Base-by-base conservation (phyloP, 1,139 yeast genomes). In the Hyphopichia wangnamkhiaoensis region DNA sequence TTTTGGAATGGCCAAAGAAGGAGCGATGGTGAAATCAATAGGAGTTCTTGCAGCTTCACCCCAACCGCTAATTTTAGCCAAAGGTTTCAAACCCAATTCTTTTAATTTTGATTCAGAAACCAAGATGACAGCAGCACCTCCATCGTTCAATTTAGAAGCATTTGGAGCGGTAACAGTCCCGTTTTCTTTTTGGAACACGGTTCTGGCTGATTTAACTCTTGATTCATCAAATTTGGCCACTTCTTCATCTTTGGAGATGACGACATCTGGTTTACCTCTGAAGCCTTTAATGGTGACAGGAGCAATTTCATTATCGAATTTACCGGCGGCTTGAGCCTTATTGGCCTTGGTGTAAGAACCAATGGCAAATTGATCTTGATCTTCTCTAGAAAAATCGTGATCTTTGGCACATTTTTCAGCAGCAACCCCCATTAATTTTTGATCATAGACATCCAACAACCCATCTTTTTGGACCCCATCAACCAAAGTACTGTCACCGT, bases 31-130 rank as follows among this genome's bases (percentile, higher is more conserved):
- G 76, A 91, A 93, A 69, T 89, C 94, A 54, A 84, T 79, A 50
- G 98, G 98, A 37, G 81, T 82, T 61, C 90, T 90, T 40, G 95
- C 98, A 57, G 97, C 98, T 65, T 93, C 98, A 68, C 96, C 98
- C 96, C 96, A 91, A 46, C 96, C 96, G 41, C 79, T 60, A 54
- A 93, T 83, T 64, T 81, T 80, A 46, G 96, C 98, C 50, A 93
- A 68, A 49, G 98, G 98, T 60, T 75, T 87, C 59, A 93, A 72
- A 33, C 86, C 85, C 52, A 90, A 79, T 74, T 91, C 95, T 63
- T 81, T 79, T 56, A 89, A 76, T 71, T 89, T 89, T 48, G 72
- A 71, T 60, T 80, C 96, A 41, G 95, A 85, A 39, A 88, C 94
- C 53, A 93, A 76, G 37, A 93, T 72, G 33, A 93, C 79, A 34